Evolutionary conservation across 352 stramenopile genomes (phyloP), one percentile per base, ranked within the genome.

Genomic region (Globisporangium iwayamae): DNA sequence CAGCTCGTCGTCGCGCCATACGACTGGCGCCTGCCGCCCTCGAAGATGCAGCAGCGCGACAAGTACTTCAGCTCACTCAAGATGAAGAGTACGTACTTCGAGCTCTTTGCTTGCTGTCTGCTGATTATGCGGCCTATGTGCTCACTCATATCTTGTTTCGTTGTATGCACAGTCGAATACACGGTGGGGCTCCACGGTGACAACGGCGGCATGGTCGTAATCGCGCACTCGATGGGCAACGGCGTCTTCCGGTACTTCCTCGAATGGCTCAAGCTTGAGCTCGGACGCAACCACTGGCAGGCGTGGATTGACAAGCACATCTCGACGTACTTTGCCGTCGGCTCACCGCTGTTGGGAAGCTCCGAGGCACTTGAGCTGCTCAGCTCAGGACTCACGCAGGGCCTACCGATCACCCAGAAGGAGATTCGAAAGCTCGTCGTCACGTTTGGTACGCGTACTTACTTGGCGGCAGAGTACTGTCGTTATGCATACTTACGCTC

Each of bases 161-260:
- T 70, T 65, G 53, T 66, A 18, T 56, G n/a, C 5, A 6, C 51
- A 91, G 83, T 92, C 61, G 83, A 90, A 55, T 74, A 81, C 46
- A 79, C 75, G 10, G 76, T 90, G 1, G 72, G 71, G 6, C 66
- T 89, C 16, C 76, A 90, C 43, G 78, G 76, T 20, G 60, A 59
- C 36, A 63, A 70, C 32, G 59, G 74, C 13, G 78, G 83, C 16
- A 65, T 90, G 30, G 83, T 94, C 34, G 79, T 94, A 34, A 87
- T 94, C 65, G 85, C 83, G 0, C 85, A 94, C 61, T 94, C 85
- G 36, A 90, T 94, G 78, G 85, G 85, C 36, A 94, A 94, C 63
- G 74, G 75, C 39, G 65, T 92, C 18, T 87, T 94, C 25, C 83
- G 83, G 3, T 94, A 94, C 72, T 94, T 94, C 50, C 76, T 94